These are phyloP conservation scores for Solanum dulcamara DNA, from an alignment of 257 asterid species.

Conservation along the genomic window DNA sequence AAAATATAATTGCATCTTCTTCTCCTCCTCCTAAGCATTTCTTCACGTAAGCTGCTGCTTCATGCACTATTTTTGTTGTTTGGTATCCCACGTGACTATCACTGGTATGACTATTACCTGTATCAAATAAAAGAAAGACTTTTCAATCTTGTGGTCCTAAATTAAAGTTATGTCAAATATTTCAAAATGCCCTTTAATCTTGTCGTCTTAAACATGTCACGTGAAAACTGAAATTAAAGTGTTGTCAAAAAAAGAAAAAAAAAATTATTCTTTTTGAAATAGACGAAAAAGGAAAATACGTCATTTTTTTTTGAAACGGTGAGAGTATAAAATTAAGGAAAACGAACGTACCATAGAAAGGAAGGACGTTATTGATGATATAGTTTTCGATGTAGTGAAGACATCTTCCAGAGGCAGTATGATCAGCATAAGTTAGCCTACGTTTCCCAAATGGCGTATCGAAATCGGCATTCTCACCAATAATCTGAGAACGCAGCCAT, in stretches of 20 bases:
- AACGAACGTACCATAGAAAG: constrained; percentile 29
- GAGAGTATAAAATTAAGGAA: neutral
- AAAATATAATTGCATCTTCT: constrained; percentile 13
- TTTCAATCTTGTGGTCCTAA: too few relatives aligned
- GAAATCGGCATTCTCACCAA: constrained; percentile 23
- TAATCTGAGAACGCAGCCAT: constrained; percentile 5
- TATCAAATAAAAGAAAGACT: neutral
- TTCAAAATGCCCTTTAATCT: too few relatives aligned
- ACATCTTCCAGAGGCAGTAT: constrained; percentile 53
- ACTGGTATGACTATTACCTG: constrained; percentile 34
- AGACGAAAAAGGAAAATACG: too few relatives aligned
- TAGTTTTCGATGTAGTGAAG: constrained; percentile 34
- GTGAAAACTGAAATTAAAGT: too few relatives aligned
- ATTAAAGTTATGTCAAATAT: too few relatives aligned
- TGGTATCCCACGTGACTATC: constrained; percentile 37
- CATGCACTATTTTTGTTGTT: constrained; percentile 29
- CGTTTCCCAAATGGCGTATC: constrained; percentile 40
- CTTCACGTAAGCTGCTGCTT: constrained; percentile 34
- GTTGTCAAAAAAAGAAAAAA: too few relatives aligned
- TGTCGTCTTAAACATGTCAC: too few relatives aligned
- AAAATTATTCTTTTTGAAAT: too few relatives aligned
- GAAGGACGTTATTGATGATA: constrained; percentile 22
- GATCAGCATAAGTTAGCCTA: constrained; percentile 43
- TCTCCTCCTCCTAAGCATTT: constrained; percentile 36
- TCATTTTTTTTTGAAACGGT: too few relatives aligned